phyloP scores from a whole-genome alignment of 352 stramenopile species.

The Peronospora tabacina region DNA sequence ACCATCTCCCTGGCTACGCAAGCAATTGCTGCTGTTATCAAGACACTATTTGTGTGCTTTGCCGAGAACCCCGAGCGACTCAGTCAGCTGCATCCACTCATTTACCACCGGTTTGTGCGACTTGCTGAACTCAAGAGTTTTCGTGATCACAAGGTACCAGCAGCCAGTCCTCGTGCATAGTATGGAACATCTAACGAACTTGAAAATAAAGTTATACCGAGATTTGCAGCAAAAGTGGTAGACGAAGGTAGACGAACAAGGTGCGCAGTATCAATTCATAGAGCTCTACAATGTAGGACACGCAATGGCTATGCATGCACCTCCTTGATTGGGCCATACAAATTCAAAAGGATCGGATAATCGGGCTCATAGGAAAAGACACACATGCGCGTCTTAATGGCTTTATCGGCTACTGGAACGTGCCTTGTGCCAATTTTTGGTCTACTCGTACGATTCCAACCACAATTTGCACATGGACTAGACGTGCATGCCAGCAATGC shows the following conservation, averaged over 20 bases:
- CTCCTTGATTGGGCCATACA: conserved; percentile 5
- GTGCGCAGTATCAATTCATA: no score
- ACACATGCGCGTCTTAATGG: conserved; percentile 30
- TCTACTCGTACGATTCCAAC: conserved; percentile 48
- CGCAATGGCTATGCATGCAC: background rate
- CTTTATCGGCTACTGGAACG: conserved; percentile 42
- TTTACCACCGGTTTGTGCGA: conserved; percentile 82
- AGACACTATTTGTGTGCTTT: conserved; percentile 85
- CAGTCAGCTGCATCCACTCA: conserved; percentile 76
- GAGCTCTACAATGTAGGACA: no score
- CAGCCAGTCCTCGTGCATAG: conserved; percentile 14
- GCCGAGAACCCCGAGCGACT: conserved; percentile 68
- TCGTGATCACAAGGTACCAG: conserved; percentile 54
- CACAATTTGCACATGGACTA: conserved; percentile 48
- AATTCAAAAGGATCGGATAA: conserved; percentile 4
- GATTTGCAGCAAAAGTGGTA: no score
- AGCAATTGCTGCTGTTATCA: conserved; percentile 66
- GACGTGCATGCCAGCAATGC: conserved; percentile 32
- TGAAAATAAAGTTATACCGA: no score
- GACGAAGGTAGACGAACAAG: no score
- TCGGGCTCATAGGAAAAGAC: conserved; percentile 19
- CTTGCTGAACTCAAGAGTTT: conserved; percentile 83
- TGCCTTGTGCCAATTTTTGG: conserved; percentile 50
- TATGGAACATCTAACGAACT: no score
- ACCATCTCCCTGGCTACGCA: conserved; percentile 70